These are phyloP conservation scores for Fusarium praegraminearum DNA, from an alignment of 2,329 filamentous ascomycete genomes.

Conservation along the genomic window DNA sequence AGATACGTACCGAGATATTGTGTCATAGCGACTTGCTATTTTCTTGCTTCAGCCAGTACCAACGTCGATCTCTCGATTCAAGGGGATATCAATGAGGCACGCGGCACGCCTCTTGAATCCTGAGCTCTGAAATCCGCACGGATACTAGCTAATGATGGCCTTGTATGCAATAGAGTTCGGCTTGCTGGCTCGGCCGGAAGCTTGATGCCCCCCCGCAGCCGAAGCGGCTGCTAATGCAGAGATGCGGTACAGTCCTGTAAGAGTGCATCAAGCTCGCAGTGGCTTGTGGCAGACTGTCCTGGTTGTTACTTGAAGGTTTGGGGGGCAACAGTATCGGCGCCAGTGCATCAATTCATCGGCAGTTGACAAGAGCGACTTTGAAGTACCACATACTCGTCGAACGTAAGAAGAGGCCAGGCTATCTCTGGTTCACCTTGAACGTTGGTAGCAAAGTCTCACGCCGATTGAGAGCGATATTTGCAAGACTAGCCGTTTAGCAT, in stretches of 20 bases:
- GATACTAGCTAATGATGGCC: conserved; percentile 15
- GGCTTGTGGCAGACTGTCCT: conserved; percentile 2
- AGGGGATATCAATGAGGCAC: background rate
- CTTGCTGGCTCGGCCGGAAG: conserved; percentile 25
- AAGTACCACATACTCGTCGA: background rate
- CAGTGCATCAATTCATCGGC: conserved; percentile 16
- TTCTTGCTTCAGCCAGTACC: background rate
- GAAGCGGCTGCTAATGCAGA: conserved; percentile 33
- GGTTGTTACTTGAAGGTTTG: conserved; percentile 17
- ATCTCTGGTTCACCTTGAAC: background rate
- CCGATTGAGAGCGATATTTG: background rate
- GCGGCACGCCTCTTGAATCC: conserved; percentile 4
- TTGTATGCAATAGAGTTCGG: conserved; percentile 37
- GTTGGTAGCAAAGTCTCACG: background rate
- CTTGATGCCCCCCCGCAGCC: conserved; percentile 39
- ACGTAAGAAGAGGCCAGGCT: background rate
- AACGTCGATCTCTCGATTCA: conserved; percentile 10
- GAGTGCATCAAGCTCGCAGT: conserved; percentile 1
- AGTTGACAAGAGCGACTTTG: conserved; percentile 10
- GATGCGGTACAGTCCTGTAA: conserved; percentile 8
- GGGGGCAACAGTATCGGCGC: conserved; percentile 11
- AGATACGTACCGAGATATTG: background rate
- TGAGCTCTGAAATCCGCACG: conserved; percentile 11
- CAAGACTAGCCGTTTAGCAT: conserved; percentile 1
- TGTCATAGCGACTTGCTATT: background rate